Percentiles rank a stretch among this genome's conserved stretches.
phyloP scores from a whole-genome alignment of 352 stramenopile genomes.

The Pythium plurisporium region DNA sequence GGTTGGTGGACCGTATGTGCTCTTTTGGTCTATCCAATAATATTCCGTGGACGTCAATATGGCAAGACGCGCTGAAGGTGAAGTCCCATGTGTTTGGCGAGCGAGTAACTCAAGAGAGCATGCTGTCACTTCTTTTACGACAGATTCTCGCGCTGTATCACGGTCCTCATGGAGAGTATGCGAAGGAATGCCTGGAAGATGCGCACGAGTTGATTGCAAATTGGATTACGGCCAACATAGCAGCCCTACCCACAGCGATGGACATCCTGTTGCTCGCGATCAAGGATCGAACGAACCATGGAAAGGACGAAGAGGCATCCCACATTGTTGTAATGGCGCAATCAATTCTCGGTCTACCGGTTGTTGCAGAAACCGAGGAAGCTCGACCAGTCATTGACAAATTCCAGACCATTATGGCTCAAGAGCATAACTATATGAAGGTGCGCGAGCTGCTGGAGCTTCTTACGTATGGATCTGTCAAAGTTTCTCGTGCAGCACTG shows the following conservation, averaged over 20 bases:
- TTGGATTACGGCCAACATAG: constrained; percentile 45
- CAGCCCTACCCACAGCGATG: constrained; percentile 41
- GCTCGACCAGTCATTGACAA: background rate
- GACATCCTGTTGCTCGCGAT: constrained; percentile 32
- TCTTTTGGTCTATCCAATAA: constrained; percentile 27
- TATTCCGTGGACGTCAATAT: constrained; percentile 46
- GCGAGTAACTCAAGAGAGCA: constrained; percentile 44
- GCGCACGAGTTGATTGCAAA: constrained; percentile 44
- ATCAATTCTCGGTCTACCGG: constrained; percentile 28
- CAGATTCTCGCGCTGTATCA: constrained; percentile 26
- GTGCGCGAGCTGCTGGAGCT: constrained; percentile 42
- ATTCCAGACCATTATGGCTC: constrained; percentile 2
- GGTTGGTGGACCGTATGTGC: constrained; percentile 52
- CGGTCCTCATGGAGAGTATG: constrained; percentile 1
- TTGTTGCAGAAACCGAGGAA: constrained; percentile 19
- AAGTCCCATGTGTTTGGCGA: constrained; percentile 73
- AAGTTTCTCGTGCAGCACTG: constrained; percentile 30
- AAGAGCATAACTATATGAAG: constrained; percentile 9
- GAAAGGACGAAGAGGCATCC: constrained; percentile 14
- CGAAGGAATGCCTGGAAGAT: constrained; percentile 9
- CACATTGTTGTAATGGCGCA: constrained; percentile 24
- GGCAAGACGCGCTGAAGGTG: constrained; percentile 58
- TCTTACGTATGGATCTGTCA: constrained; percentile 51
- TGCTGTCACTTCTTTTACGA: constrained; percentile 48
- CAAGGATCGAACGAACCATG: constrained; percentile 28